Percentiles rank a stretch among this genome's conserved stretches.
These are phyloP conservation scores for Inga laurina DNA, from an alignment of 306 rosid species.

Conservation along the genomic window DNA sequence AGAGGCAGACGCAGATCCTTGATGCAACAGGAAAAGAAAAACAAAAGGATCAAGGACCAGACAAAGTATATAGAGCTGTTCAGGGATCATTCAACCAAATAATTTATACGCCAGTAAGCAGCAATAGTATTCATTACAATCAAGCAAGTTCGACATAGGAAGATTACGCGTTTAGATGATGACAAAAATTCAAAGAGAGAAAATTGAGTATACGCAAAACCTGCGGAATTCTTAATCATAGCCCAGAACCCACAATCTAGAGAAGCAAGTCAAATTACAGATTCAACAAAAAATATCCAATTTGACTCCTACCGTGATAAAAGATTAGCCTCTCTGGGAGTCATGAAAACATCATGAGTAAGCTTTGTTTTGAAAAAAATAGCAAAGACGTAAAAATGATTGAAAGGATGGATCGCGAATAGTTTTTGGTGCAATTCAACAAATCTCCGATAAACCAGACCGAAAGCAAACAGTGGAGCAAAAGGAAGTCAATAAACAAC, in stretches of 20 bases:
- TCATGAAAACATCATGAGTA: not conserved
- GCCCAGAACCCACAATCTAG: conserved; percentile 23
- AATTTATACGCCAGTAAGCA: not conserved
- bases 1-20: conserved; percentile 8
- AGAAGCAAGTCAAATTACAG: not conserved
- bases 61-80: not conserved
- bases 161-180: not conserved
- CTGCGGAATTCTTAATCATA: not conserved
- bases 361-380: not conserved
- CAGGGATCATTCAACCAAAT: not conserved
- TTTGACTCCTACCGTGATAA: not conserved
- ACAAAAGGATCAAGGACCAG: not conserved
- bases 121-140: not conserved
- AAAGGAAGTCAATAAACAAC: not conserved
- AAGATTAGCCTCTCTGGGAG: not conserved
- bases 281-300: not conserved
- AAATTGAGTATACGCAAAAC: not conserved
- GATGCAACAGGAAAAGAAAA: not conserved
- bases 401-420: not conserved
- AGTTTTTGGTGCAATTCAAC: not conserved
- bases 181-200: not conserved
- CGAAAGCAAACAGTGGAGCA: not conserved
- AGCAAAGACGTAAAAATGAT: not conserved
- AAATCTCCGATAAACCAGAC: not conserved
- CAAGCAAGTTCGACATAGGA: not conserved